Evolutionary conservation across 2,329 filamentous ascomycete genomes (phyloP).

Genomic region (Elsinoe fawcettii): DNA sequence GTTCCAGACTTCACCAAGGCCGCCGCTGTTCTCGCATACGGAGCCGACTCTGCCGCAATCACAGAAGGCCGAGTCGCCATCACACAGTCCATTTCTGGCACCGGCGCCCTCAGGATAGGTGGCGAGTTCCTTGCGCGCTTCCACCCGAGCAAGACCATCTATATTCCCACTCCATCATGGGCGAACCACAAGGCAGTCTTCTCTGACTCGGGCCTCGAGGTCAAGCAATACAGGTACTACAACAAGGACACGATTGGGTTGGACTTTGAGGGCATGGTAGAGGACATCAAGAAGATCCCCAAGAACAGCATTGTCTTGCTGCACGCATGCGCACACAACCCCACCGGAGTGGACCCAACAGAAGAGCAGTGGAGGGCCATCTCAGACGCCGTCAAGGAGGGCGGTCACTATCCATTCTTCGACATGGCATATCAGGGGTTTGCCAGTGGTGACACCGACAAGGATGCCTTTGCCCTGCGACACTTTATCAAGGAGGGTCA

Average conservation of each 20-base stretch:
- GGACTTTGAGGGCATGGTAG: conserved; percentile 89
- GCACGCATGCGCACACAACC: conserved; percentile 97
- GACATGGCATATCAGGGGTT: conserved; percentile 99
- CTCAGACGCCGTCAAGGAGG: conserved; percentile 74
- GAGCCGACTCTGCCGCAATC: conserved; percentile 67
- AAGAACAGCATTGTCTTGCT: conserved; percentile 83
- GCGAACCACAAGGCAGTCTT: conserved; percentile 98
- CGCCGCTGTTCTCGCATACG: conserved; percentile 85
- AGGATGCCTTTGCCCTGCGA: conserved; percentile 86
- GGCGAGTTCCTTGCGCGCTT: conserved; percentile 87
- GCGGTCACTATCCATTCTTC: conserved; percentile 91
- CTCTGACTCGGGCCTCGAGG: conserved; percentile 80
- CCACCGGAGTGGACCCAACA: conserved; percentile 90
- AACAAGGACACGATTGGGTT: conserved; percentile 97
- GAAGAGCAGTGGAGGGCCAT: conserved; percentile 89
- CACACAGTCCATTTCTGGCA: conserved; percentile 97
- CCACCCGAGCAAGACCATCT: conserved; percentile 91
- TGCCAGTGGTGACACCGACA: conserved; percentile 82
- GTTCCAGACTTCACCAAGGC: conserved; percentile 89
- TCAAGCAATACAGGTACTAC: conserved; percentile 97
- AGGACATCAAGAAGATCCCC: conserved; percentile 82
- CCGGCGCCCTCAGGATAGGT: conserved; percentile 88
- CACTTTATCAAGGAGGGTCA: conserved; percentile 92
- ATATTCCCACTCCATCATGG: conserved; percentile 94
- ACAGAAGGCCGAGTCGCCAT: conserved; percentile 71